Evolutionary conservation across 805 yeast genomes (phyloP).

Genomic region (Starmerella floricola): DNA sequence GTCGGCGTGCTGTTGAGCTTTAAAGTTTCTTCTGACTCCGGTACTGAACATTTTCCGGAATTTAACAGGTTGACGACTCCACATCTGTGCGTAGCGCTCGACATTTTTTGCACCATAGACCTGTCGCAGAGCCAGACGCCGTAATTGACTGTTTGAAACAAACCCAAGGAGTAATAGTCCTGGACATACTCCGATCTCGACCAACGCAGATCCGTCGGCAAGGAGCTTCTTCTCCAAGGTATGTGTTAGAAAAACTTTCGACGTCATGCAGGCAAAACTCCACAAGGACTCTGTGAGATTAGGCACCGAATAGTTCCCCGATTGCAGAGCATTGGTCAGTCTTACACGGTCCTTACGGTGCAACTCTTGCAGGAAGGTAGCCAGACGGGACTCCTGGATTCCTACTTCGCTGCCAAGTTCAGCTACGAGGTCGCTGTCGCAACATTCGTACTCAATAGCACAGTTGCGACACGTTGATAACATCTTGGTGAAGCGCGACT

Average conservation of each 20-base stretch:
- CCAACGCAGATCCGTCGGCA: neutral
- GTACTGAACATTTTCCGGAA: constrained; percentile 3
- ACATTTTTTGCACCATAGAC: neutral
- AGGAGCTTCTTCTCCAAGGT: constrained; percentile 2
- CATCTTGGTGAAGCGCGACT: neutral
- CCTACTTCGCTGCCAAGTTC: constrained; percentile 1
- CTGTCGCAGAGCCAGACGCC: neutral
- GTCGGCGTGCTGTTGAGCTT: constrained; percentile 14
- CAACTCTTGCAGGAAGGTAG: constrained; percentile 6
- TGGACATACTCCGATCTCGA: constrained; percentile 5
- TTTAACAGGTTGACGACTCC: constrained; percentile 2
- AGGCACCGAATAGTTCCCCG: neutral
- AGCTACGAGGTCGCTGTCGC: neutral
- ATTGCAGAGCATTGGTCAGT: neutral
- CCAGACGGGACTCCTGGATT: constrained; percentile 2
- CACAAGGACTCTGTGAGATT: constrained; percentile 14
- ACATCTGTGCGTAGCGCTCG: neutral
- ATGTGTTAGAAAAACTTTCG: neutral
- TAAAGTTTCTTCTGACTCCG: constrained; percentile 11
- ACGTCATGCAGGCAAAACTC: constrained; percentile 13
- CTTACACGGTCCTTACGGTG: constrained; percentile 11
- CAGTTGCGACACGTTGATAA: constrained; percentile 13
- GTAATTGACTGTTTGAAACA: neutral
- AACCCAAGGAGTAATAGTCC: constrained; percentile 5
- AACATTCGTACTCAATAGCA: constrained; percentile 13